These are phyloP conservation scores for Neopestalotiopsis clavispora DNA, from an alignment of 2,329 filamentous ascomycete genomes.

Conservation along the genomic window DNA sequence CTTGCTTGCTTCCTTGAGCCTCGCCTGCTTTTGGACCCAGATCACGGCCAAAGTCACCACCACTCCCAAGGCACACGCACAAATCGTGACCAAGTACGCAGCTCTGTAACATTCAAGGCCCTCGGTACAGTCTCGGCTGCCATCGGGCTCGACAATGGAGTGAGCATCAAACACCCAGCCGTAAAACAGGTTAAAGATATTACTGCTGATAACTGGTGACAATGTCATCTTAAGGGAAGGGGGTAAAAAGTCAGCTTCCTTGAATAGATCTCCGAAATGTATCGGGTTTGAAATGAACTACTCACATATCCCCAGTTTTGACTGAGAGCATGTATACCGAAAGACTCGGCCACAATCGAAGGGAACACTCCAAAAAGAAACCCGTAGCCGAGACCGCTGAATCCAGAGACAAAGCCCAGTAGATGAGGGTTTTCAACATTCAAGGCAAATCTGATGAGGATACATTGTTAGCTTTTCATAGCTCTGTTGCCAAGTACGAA, in stretches of 20 bases:
- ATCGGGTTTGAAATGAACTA: background rate
- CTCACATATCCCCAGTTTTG: constrained; percentile 80
- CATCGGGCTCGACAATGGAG: constrained; percentile 69
- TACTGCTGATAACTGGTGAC: constrained; percentile 84
- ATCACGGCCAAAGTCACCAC: constrained; percentile 74
- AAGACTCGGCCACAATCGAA: constrained; percentile 85
- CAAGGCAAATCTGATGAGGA: constrained; percentile 54
- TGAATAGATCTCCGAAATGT: background rate
- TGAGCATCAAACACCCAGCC: constrained; percentile 83
- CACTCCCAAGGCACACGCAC: constrained; percentile 72
- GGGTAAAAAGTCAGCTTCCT: constrained; percentile 42
- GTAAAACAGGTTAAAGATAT: constrained; percentile 92
- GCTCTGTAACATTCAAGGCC: constrained; percentile 80
- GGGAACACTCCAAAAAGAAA: constrained; percentile 95
- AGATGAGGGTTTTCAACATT: constrained; percentile 77
- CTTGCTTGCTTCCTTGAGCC: constrained; percentile 43
- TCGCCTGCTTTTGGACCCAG: constrained; percentile 54
- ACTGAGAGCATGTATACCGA: constrained; percentile 85
- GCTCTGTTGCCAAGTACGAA: background rate
- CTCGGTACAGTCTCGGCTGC: constrained; percentile 75
- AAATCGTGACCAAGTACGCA: constrained; percentile 81
- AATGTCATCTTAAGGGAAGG: constrained; percentile 71
- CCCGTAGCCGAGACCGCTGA: constrained; percentile 90
- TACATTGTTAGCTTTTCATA: background rate
- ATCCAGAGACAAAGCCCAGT: constrained; percentile 77